Evolutionary conservation across 257 asterid species (phyloP).

Genomic region (Nicotiana paniculata): DNA sequence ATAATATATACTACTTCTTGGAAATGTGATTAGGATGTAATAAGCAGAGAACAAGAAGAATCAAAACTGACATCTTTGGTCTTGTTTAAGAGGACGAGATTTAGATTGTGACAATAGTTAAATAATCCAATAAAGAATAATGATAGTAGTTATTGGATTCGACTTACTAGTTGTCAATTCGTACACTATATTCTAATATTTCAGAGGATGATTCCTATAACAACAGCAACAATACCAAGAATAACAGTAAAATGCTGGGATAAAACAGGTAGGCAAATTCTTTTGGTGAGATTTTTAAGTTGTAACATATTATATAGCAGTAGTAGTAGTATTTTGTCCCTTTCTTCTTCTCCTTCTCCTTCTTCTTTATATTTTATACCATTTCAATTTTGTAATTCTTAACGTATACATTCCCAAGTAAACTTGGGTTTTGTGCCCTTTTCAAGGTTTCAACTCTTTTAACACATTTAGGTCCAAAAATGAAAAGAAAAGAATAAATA

Average conservation of each 20-base stretch:
- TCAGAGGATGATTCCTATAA: constrained; percentile 4
- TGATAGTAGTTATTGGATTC: not conserved
- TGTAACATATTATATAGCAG: not conserved
- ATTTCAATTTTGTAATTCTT: not conserved
- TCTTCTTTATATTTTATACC: not conserved
- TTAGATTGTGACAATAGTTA: constrained; percentile 3
- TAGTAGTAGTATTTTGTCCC: not conserved
- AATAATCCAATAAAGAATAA: not conserved
- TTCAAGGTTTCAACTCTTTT: no score
- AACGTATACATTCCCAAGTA: not conserved
- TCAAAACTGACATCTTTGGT: not conserved
- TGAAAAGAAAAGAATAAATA: no score
- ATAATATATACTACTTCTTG: not conserved
- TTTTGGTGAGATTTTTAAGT: not conserved
- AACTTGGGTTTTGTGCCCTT: no score
- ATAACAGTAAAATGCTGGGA: not conserved
- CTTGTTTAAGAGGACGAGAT: not conserved
- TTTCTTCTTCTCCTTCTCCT: not conserved
- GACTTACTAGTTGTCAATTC: not conserved
- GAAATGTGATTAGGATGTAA: not conserved
- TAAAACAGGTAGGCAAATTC: not conserved
- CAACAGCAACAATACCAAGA: constrained; percentile 7
- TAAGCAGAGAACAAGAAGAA: not conserved
- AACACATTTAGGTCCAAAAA: no score
- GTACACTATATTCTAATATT: not conserved